Evolutionary conservation across 2,329 filamentous ascomycete genomes (phyloP), one percentile per base, ranked within the genome.

Genomic region (Balansia obtecta): DNA sequence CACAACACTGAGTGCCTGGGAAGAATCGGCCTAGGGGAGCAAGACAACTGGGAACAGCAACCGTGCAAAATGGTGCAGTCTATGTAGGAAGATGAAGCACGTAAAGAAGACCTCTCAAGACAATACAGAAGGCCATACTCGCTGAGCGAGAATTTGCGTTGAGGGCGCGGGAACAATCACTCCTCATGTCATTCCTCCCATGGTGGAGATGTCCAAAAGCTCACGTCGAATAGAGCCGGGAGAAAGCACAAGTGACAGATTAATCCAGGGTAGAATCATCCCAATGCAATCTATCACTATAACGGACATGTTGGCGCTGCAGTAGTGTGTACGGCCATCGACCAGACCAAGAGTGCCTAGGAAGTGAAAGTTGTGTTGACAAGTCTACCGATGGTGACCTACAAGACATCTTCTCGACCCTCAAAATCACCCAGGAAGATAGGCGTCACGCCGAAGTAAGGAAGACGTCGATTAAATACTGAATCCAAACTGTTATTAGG

Each of bases 201-300:
- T 50, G 49, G 37, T 50, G 49, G 49, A 45, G 20, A 18, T n/a
- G 41, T 3, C 49, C 44, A 4, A 18, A 33, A 20, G 32, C 39
- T 10, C 27, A 42, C 27, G 46, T 50, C 43, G 37, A 50, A 42
- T 32, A 50, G 34, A 45, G 40, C 2, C 32, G 41, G n/a, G n/a
- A n/a, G n/a, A n/a, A n/a, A n/a, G 41, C 10, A 22, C 20, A 22
- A 22, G n/a, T n/a, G n/a, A n/a, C n/a, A n/a, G n/a, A n/a, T n/a
- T 22, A 22, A 4, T 40, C 18, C 38, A 40, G n/a, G 18, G 47
- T 39, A 40, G 33, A 50, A 50, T 15, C 44, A 50, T 40, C 49
- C 46, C 30, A 32, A 50, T 15, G 49, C 49, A 37, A 48, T 45
- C 15, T 6, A 46, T 12, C 44, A 49, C 2, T 52, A 52, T 18